Conservation (phyloP, 2,329 filamentous ascomycete genomes). For the Aspergillus fischeri region DNA sequence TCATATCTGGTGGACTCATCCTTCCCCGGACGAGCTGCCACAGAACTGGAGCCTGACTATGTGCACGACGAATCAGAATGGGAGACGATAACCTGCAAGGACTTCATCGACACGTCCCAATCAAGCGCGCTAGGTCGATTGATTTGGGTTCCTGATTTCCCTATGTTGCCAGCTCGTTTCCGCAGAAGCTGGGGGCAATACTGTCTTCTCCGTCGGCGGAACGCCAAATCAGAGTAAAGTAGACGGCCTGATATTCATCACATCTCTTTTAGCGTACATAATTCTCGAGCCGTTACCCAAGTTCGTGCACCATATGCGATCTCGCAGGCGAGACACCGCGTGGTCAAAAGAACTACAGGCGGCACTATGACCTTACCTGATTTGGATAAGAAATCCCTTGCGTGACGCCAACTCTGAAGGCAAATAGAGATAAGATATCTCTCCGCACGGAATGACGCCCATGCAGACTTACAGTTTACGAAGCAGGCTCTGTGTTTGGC, state of each 20-base stretch:
- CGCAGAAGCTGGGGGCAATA: slow-evolving; percentile 81
- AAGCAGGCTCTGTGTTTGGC: not conserved
- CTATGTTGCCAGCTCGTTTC: slow-evolving; percentile 64
- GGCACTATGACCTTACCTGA: slow-evolving; percentile 27
- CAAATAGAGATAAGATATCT: slow-evolving; percentile 1
- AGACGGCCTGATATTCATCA: not conserved
- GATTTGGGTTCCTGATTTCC: slow-evolving; percentile 73
- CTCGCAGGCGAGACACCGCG: not conserved
- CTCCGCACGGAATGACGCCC: slow-evolving; percentile 3
- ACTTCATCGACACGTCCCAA: slow-evolving; percentile 73
- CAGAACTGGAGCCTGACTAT: slow-evolving; percentile 75
- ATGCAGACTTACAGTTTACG: not conserved
- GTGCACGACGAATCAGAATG: slow-evolving; percentile 69
- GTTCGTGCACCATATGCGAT: slow-evolving; percentile 16
- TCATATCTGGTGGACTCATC: slow-evolving; percentile 84
- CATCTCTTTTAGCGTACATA: slow-evolving; percentile 8
- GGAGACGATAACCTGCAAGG: slow-evolving; percentile 70
- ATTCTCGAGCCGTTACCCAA: slow-evolving; percentile 4
- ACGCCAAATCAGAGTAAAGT: slow-evolving; percentile 2
- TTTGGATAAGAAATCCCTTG: slow-evolving; percentile 34
- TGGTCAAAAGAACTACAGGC: not conserved
- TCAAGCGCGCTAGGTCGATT: slow-evolving; percentile 72
- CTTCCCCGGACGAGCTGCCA: slow-evolving; percentile 58
- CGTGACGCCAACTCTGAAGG: not conserved
- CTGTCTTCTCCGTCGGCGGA: slow-evolving; percentile 68